Evolutionary conservation across 352 stramenopile genomes (phyloP).

Genomic region (Globisporangium splendens): DNA sequence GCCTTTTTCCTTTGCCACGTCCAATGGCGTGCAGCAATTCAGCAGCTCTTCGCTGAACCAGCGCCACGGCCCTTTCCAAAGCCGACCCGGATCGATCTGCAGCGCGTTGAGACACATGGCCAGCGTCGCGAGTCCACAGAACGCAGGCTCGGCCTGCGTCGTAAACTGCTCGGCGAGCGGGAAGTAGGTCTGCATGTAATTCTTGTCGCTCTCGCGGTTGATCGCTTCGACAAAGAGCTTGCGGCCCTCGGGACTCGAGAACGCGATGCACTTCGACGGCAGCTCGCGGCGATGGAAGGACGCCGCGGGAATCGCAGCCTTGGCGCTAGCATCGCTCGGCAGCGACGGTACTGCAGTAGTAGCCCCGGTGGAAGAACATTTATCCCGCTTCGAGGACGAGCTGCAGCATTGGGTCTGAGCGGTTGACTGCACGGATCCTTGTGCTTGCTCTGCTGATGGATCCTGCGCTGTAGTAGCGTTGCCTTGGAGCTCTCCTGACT

Average conservation of each 20-base stretch:
- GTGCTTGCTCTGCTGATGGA: too few relatives aligned
- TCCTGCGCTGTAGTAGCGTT: too few relatives aligned
- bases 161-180: conserved; percentile 87
- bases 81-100: conserved; percentile 65
- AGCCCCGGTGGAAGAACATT: not conserved
- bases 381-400: too few relatives aligned
- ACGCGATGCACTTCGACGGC: conserved; percentile 72
- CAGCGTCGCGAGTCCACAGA: conserved; percentile 84
- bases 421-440: too few relatives aligned
- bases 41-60: conserved; percentile 86
- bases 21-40: conserved; percentile 75
- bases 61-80: conserved; percentile 78
- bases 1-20: conserved; percentile 64
- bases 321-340: not conserved
- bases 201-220: conserved; percentile 16
- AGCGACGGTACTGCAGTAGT: not conserved
- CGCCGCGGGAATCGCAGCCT: conserved; percentile 4
- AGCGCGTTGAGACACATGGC: conserved; percentile 82
- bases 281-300: conserved; percentile 86
- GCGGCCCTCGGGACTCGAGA: conserved; percentile 81
- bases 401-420: too few relatives aligned
- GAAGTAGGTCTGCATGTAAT: conserved; percentile 93
- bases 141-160: conserved; percentile 90
- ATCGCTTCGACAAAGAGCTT: conserved; percentile 80
- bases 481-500: too few relatives aligned